Conservation (phyloP, 495 filamentous ascomycete species). For the Aspergillus kassunensis region DNA sequence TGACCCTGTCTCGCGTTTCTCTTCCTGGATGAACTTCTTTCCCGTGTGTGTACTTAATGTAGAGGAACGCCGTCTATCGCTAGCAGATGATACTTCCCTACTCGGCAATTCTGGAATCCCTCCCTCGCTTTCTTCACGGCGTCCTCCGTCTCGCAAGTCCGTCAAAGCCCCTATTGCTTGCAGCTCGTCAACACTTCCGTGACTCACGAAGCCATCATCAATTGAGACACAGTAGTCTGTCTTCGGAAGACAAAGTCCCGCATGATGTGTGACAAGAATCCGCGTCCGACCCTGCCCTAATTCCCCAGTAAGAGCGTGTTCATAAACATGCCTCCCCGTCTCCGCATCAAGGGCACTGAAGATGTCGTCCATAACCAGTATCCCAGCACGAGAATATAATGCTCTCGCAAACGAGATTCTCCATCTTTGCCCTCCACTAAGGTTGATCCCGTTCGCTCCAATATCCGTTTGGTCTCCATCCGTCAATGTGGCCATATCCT, state of each 20-base stretch:
- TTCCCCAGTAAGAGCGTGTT: constrained; percentile 65
- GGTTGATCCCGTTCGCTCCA: constrained; percentile 73
- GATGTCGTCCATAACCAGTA: constrained; percentile 74
- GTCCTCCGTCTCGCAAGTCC: constrained; percentile 50
- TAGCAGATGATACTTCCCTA: constrained; percentile 13
- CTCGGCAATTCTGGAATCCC: neutral
- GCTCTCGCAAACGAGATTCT: constrained; percentile 71
- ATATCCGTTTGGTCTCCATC: constrained; percentile 75
- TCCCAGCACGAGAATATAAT: constrained; percentile 73
- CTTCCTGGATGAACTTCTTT: constrained; percentile 67
- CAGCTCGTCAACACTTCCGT: constrained; percentile 40
- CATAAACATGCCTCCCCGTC: constrained; percentile 70
- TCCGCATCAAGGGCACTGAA: constrained; percentile 64
- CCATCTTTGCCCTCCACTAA: constrained; percentile 78
- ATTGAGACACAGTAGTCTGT: constrained; percentile 68
- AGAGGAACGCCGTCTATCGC: constrained; percentile 7
- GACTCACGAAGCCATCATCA: constrained; percentile 56
- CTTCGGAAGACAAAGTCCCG: constrained; percentile 63
- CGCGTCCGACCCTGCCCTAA: constrained; percentile 64
- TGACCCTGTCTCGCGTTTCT: constrained; percentile 59
- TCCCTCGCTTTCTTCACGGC: constrained; percentile 24
- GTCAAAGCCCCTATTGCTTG: constrained; percentile 52
- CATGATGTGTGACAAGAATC: constrained; percentile 75
- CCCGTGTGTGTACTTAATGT: constrained; percentile 21
- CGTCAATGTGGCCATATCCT: constrained; percentile 65